Evolutionary conservation across 768 basidiomycete genomes (phyloP).

Genomic region (Gloeostereum incarnatum): DNA sequence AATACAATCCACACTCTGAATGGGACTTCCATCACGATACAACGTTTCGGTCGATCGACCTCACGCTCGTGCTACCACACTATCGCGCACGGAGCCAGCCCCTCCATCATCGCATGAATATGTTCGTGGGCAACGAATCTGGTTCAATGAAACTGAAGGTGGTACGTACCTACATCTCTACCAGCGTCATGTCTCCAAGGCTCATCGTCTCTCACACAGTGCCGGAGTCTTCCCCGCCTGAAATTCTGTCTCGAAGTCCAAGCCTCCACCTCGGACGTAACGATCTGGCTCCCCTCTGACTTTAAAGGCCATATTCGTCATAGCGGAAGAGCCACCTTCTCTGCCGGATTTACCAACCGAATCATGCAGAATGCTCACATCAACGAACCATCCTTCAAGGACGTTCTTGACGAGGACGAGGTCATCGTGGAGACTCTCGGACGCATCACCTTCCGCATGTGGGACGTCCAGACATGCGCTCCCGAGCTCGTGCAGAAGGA

Average conservation of each 20-base stretch:
- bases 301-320: slow-evolving; percentile 62
- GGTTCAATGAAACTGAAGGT: slow-evolving; percentile 62
- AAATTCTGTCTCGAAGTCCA: slow-evolving; percentile 59
- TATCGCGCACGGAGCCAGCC: slow-evolving; percentile 73
- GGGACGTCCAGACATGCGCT: slow-evolving; percentile 60
- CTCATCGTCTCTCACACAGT: slow-evolving; percentile 27
- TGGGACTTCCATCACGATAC: slow-evolving; percentile 62
- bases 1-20: slow-evolving; percentile 47
- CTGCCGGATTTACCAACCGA: slow-evolving; percentile 66
- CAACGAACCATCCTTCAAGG: slow-evolving; percentile 27
- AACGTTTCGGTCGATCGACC: slow-evolving; percentile 42
- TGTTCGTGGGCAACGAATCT: slow-evolving; percentile 47
- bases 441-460: slow-evolving; percentile 63
- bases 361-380: slow-evolving; percentile 45
- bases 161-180: slow-evolving; percentile 31
- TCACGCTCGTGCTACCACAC: slow-evolving; percentile 66
- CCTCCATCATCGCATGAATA: slow-evolving; percentile 59
- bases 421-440: slow-evolving; percentile 56
- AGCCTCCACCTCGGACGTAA: slow-evolving; percentile 59
- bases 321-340: slow-evolving; percentile 44
- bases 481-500: slow-evolving; percentile 60
- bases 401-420: slow-evolving; percentile 40
- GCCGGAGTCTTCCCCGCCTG: slow-evolving; percentile 42
- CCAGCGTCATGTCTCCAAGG: slow-evolving; percentile 12
- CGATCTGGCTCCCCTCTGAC: slow-evolving; percentile 72